These are phyloP conservation scores for Lactarius sp. DNA, from an alignment of 768 basidiomycete species.

Conservation along the genomic window DNA sequence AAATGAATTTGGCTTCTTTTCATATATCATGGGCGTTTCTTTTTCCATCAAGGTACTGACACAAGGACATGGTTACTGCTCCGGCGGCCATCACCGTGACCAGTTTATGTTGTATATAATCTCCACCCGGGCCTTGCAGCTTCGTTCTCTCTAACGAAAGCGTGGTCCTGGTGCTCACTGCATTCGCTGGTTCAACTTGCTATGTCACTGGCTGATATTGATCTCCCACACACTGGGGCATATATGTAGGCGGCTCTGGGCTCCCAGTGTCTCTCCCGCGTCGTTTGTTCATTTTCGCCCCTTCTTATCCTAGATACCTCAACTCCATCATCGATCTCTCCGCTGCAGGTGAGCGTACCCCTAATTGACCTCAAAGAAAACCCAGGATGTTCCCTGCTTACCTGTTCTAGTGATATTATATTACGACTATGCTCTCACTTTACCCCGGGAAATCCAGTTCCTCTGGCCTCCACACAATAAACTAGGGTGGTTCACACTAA, in stretches of 20 bases:
- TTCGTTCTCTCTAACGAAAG: background rate
- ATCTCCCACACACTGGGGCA: background rate
- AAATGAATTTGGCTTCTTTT: no score
- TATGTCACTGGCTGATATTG: conserved; percentile 7
- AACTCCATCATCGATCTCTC: background rate
- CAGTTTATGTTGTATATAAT: no score
- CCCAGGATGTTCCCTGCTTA: background rate
- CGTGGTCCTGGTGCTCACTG: background rate
- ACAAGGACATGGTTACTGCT: no score
- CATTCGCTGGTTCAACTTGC: background rate
- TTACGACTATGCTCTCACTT: conserved; percentile 32
- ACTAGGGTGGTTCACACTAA: no score
- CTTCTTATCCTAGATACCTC: background rate
- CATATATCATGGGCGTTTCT: no score
- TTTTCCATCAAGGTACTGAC: no score
- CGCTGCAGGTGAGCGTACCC: background rate
- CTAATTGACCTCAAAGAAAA: background rate
- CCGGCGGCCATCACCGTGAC: no score
- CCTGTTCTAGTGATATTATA: conserved; percentile 28
- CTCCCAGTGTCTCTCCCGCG: background rate
- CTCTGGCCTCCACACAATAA: no score
- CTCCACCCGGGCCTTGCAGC: no score
- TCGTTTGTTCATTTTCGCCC: background rate
- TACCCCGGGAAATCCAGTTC: background rate
- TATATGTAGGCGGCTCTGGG: background rate